Conservation (phyloP, 2,329 filamentous ascomycete genomes). For the Ambrosiella xylebori region DNA sequence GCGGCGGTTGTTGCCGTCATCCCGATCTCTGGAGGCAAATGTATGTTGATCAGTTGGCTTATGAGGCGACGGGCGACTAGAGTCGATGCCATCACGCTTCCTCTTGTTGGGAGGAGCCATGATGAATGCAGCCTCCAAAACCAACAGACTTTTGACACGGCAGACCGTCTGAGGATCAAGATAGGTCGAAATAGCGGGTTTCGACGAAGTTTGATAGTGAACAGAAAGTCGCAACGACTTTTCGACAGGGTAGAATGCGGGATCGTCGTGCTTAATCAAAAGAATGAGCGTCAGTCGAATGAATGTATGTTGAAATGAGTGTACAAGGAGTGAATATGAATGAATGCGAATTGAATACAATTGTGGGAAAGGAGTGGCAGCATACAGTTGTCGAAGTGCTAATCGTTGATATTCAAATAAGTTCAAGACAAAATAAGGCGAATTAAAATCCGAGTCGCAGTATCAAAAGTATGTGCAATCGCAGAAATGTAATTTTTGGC, state of each 20-base stretch:
- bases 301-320: too few relatives aligned
- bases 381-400: not conserved
- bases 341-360: not conserved
- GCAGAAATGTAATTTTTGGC: not conserved
- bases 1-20: constrained; percentile 25
- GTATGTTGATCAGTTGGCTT: constrained; percentile 39
- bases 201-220: not conserved
- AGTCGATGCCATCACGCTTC: constrained; percentile 29
- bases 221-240: not conserved
- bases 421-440: not conserved
- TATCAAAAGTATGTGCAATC: not conserved
- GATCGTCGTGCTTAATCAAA: not conserved
- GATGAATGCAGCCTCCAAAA: constrained; percentile 15
- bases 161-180: not conserved
- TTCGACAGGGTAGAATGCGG: not conserved
- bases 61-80: constrained; percentile 40
- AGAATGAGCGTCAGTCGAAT: not conserved
- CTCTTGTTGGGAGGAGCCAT: constrained; percentile 46
- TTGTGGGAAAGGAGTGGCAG: not conserved
- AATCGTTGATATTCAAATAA: not conserved
- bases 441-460: not conserved
- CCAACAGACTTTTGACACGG: constrained; percentile 5
- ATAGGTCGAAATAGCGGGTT: not conserved
- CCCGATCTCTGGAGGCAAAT: constrained; percentile 38
- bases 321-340: not conserved